Evolutionary conservation across 305 asterid genomes (phyloP).

Genomic region (Fraxinus velutina): DNA sequence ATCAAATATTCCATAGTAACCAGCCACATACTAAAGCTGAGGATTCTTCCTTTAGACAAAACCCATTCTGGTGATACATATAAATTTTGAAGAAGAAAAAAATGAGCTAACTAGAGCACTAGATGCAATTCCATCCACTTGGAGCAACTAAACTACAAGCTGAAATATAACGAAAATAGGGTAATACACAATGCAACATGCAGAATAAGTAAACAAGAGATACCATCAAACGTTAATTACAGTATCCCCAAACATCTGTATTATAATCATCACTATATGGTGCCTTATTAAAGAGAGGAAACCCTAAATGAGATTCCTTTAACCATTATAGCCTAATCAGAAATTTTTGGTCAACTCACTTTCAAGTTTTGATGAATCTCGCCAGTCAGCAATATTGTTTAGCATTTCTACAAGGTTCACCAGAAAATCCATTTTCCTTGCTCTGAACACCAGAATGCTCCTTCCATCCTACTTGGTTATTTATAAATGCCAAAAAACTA

Average conservation of each 20-base stretch:
- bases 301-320: slow-evolving; percentile 2
- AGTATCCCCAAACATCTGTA: not conserved
- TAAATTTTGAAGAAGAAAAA: not conserved
- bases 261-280: not conserved
- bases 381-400: not conserved
- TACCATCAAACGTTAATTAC: not conserved
- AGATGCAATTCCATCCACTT: not conserved
- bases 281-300: not conserved
- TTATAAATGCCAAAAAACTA: not conserved
- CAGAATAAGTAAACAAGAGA: not conserved
- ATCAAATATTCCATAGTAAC: not conserved
- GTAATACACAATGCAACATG: not conserved
- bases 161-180: not conserved
- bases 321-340: not conserved
- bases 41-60: not conserved
- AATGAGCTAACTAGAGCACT: not conserved
- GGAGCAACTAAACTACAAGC: not conserved
- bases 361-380: not conserved
- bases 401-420: not conserved
- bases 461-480: not conserved
- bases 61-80: not conserved
- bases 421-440: not conserved
- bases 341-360: not conserved
- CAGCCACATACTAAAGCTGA: not conserved
- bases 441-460: not conserved